A percentile compares a stretch with the other conserved stretches of the same genome.
These are phyloP conservation scores for Rhizophlyctis rosea DNA, from an alignment of 192 early-diverging fungal species.

Conservation along the genomic window DNA sequence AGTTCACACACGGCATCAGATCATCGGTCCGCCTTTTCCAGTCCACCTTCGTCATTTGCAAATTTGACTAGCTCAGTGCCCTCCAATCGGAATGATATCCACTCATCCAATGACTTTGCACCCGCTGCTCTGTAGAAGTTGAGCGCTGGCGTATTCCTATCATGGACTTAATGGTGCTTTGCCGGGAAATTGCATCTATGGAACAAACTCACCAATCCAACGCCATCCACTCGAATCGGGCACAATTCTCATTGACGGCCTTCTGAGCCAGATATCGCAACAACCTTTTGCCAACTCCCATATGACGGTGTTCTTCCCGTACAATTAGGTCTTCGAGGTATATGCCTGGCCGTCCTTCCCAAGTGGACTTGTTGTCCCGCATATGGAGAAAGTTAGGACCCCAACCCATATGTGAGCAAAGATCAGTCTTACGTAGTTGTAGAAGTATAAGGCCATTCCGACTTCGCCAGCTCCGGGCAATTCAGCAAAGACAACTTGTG, in stretches of 20 bases:
- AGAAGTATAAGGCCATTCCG: conserved; percentile 82
- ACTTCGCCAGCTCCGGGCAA: conserved; percentile 46
- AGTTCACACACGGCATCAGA: no score
- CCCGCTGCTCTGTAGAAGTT: conserved; percentile 73
- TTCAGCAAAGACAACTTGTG: conserved; percentile 67
- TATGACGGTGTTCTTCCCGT: conserved; percentile 52
- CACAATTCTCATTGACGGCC: conserved; percentile 64
- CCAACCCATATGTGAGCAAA: not conserved
- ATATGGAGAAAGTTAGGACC: conserved; percentile 57
- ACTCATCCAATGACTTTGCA: conserved; percentile 67
- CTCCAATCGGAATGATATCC: conserved; percentile 71
- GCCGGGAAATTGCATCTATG: not conserved
- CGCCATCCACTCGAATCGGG: conserved; percentile 80
- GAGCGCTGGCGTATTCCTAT: conserved; percentile 68
- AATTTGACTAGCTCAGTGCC: conserved; percentile 55
- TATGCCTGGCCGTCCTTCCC: conserved; percentile 63
- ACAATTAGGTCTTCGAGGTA: conserved; percentile 89
- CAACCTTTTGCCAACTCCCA: conserved; percentile 66
- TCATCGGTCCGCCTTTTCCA: no score
- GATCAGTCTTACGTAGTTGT: conserved; percentile 59
- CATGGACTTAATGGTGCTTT: not conserved
- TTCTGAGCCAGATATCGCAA: conserved; percentile 65
- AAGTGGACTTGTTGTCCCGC: conserved; percentile 21
- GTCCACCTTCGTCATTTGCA: no score
- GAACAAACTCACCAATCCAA: conserved; percentile 56